Base-by-base conservation (phyloP, 2,329 filamentous ascomycete genomes). In the Cladophialophora bantiana region DNA sequence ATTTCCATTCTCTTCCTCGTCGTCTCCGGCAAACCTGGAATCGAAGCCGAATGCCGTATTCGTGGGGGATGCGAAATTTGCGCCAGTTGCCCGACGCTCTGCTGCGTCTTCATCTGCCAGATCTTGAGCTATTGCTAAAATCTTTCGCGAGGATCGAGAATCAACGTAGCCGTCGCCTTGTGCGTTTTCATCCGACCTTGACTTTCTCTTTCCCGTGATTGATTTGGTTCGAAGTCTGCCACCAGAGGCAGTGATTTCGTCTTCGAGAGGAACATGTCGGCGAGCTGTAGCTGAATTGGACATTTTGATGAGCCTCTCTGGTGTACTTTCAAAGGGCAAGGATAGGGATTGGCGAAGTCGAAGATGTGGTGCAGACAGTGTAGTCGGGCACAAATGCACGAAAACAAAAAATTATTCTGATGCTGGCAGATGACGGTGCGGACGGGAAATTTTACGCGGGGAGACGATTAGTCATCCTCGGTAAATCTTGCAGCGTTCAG, bases 181-280 rank as follows among this genome's bases (percentile, higher is more conserved):
- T 9, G 85, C 83, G 36, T 86, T 84, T 38, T 88, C 85, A 66
- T 86, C 86, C 42, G 79, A 75, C 58, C 77, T 77, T 62, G 83
- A 86, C 78, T 88, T 90, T 71, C 84, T 82, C 78, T 89, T 90
- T 73, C 85, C 85, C 82, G 92, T 92, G 72, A 89, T 89, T 35
- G 88, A 84, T 84, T 94, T 89, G 77, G 88, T 88, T 81, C 94
- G 88, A 75, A 94, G 78, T 20, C 70, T 62, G 71, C 89, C 83
- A 68, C 89, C 85, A 65, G 89, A 85, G 72, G 92, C 84, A 73
- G 90, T 80, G 76, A 98, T 85, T 75, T 98, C 95, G 76, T 96
- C 91, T 74, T 94, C 90, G 67, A 99, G 90, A 48, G 94, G 94
- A 73, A 96, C 96, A 81, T 97, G 94, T 71, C 92, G 89, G 75